phyloP scores from a whole-genome alignment of 257 asterid genomes.

The Solanum clarkiae region DNA sequence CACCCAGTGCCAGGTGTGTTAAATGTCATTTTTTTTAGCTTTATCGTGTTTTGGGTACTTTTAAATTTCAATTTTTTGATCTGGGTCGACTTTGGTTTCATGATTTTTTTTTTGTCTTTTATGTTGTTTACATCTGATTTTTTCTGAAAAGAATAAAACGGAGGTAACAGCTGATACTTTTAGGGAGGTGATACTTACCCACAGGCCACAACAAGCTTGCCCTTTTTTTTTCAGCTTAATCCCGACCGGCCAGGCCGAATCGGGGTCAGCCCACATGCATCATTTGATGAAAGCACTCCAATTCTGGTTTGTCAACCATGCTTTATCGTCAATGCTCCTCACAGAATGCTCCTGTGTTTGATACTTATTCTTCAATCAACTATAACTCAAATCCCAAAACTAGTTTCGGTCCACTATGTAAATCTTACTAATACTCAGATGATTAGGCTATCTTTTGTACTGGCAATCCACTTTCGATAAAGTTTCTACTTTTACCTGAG shows the following conservation, averaged over 20 bases:
- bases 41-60: background rate
- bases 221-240: background rate
- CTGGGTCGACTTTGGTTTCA: background rate
- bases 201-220: background rate
- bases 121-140: background rate
- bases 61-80: background rate
- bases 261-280: too few relatives aligned
- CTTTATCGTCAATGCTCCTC: too few relatives aligned
- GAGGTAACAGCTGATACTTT: background rate
- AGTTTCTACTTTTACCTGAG: background rate
- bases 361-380: background rate
- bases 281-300: too few relatives aligned
- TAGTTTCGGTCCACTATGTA: background rate
- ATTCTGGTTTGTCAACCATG: too few relatives aligned
- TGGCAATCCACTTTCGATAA: background rate
- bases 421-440: background rate
- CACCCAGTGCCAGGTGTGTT: conserved; percentile 93
- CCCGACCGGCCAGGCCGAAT: too few relatives aligned
- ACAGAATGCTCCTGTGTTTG: background rate
- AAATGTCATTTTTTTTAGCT: background rate
- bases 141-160: background rate
- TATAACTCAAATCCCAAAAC: background rate
- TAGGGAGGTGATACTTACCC: background rate
- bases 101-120: background rate
- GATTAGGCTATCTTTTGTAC: background rate